phyloP scores from a whole-genome alignment of 1,139 yeast species.

The Hansenula lynferdii region DNA sequence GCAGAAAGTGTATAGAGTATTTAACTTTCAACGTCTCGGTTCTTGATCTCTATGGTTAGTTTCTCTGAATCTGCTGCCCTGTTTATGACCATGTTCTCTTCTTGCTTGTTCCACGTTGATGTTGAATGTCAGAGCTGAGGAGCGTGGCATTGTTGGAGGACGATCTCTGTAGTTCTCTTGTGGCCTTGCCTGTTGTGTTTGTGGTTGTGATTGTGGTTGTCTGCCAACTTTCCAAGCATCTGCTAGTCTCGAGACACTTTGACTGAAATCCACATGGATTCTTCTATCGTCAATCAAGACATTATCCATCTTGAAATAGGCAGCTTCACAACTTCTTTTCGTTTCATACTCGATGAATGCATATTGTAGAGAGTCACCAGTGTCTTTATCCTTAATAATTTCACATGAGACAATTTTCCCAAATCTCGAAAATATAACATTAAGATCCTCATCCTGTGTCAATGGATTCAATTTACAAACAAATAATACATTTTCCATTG shows the following conservation, averaged over 20 bases:
- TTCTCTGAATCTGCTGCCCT: no score
- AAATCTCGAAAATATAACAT: conserved; percentile 52
- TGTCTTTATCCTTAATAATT: conserved; percentile 39
- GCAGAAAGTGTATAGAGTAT: no score
- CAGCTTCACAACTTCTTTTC: conserved; percentile 48
- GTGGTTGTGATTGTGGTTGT: no score
- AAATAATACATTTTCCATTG: conserved; percentile 57
- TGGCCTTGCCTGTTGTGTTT: no score
- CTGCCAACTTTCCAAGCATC: no score
- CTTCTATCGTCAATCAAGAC: conserved; percentile 61
- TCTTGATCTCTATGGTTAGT: no score
- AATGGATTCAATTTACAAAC: conserved; percentile 60
- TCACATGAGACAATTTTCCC: conserved; percentile 51
- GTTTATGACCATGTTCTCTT: background rate
- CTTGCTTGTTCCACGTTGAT: background rate
- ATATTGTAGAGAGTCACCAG: conserved; percentile 49
- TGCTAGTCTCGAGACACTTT: no score
- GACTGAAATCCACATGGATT: conserved; percentile 66
- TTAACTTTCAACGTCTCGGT: no score
- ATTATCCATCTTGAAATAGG: conserved; percentile 55
- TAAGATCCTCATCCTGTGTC: conserved; percentile 50
- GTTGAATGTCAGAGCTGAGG: background rate
- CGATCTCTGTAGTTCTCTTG: no score
- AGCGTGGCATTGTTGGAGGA: background rate
- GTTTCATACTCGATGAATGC: conserved; percentile 57